These are phyloP conservation scores for Acanthamoeba sp. DNA, from an alignment of 208 protist genomes.

Conservation along the genomic window DNA sequence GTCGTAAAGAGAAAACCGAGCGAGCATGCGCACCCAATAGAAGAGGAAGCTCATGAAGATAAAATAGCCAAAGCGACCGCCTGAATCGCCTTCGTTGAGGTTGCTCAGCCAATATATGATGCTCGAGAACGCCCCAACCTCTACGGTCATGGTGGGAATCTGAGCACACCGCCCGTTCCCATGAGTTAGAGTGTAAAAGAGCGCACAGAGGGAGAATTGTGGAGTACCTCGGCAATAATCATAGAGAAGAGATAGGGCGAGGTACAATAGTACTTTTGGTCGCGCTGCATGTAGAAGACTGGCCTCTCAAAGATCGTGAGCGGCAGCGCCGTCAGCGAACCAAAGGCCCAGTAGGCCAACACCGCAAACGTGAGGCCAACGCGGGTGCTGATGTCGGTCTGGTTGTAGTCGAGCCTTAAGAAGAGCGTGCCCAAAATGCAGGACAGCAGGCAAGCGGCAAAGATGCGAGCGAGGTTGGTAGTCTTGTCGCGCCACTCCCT, in stretches of 20 bases:
- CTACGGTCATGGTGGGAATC: not conserved
- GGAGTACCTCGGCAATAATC: constrained; percentile 28
- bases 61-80: constrained; percentile 53
- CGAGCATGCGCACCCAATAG: not conserved
- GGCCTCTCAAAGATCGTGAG: constrained; percentile 22
- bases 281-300: constrained; percentile 73
- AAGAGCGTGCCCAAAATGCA: constrained; percentile 64
- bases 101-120: constrained; percentile 57
- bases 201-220: not conserved
- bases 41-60: constrained; percentile 48
- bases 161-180: not conserved
- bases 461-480: constrained; percentile 23
- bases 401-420: constrained; percentile 31
- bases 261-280: constrained; percentile 59
- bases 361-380: constrained; percentile 36
- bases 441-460: not conserved
- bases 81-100: constrained; percentile 40
- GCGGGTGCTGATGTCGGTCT: not conserved
- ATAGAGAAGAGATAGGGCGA: constrained; percentile 64
- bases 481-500: constrained; percentile 54
- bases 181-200: too few species aligned
- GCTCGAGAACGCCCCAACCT: not conserved
- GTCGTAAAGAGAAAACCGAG: not conserved
- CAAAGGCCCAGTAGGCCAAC: constrained; percentile 53
- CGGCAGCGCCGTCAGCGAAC: constrained; percentile 36